These are phyloP conservation scores for Parathielavia appendiculata DNA, from an alignment of 495 filamentous ascomycete species.

Conservation along the genomic window DNA sequence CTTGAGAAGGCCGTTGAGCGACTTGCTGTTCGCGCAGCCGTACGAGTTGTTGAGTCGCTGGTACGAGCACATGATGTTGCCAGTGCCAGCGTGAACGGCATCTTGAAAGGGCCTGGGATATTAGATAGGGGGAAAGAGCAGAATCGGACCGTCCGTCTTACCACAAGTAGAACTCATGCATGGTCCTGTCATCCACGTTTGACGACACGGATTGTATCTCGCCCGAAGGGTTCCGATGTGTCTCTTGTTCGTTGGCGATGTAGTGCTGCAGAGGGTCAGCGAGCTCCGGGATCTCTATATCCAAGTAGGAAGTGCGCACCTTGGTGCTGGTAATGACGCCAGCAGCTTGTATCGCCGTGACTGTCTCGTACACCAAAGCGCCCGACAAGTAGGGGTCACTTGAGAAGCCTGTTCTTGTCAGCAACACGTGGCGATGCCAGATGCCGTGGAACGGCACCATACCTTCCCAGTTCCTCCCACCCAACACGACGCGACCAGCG, in stretches of 20 bases:
- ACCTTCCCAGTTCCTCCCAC: slow-evolving; percentile 56
- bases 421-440: not conserved
- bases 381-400: slow-evolving; percentile 49
- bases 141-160: slow-evolving; percentile 38
- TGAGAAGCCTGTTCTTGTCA: slow-evolving; percentile 38
- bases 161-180: slow-evolving; percentile 71
- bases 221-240: slow-evolving; percentile 48
- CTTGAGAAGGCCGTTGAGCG: slow-evolving; percentile 59
- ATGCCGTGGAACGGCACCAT: not conserved
- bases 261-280: slow-evolving; percentile 43
- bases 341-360: slow-evolving; percentile 46
- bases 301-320: slow-evolving; percentile 37
- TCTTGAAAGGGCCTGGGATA: slow-evolving; percentile 56
- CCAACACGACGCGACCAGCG: slow-evolving; percentile 46
- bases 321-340: slow-evolving; percentile 54
- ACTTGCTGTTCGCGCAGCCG: slow-evolving; percentile 58
- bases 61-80: slow-evolving; percentile 66
- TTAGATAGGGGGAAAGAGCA: slow-evolving; percentile 23
- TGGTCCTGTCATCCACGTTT: slow-evolving; percentile 61
- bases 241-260: slow-evolving; percentile 63
- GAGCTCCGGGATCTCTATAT: not conserved
- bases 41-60: slow-evolving; percentile 62
- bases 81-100: slow-evolving; percentile 56
- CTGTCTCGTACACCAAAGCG: slow-evolving; percentile 41
- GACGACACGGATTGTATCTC: slow-evolving; percentile 50